Evolutionary conservation across 345 rosid genomes (phyloP).

Genomic region (Brassica rapa): DNA sequence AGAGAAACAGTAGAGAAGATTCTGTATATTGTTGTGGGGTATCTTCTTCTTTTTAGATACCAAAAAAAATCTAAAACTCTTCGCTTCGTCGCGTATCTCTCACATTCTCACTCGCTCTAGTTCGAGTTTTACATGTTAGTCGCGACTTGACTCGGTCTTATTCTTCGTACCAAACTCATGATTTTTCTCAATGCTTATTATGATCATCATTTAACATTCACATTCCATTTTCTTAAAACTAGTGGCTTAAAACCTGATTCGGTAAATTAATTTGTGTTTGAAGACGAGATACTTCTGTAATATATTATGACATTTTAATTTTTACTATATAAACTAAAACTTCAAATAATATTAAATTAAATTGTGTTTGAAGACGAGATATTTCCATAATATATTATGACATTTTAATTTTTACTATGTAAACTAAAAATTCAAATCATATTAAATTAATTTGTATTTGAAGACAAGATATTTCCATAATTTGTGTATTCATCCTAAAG

Average conservation of each 20-base stretch:
- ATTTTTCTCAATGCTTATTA: neutral
- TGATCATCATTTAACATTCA: neutral
- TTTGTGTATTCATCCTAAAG: too few species aligned
- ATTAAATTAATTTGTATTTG: too few species aligned
- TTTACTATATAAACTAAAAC: too few species aligned
- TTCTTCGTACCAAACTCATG: constrained; percentile 31
- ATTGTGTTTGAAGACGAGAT: too few species aligned
- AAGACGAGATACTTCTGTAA: too few species aligned
- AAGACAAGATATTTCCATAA: too few species aligned
- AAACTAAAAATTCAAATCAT: too few species aligned
- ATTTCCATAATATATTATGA: too few species aligned
- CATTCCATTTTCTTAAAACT: neutral
- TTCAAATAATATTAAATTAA: too few species aligned
- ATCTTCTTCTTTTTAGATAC: neutral
- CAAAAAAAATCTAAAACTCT: neutral
- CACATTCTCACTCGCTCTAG: constrained; percentile 39
- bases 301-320: too few species aligned
- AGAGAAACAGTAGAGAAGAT: constrained; percentile 35
- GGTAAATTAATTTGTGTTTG: neutral
- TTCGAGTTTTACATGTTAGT: constrained; percentile 3
- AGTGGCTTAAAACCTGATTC: neutral
- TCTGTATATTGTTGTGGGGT: constrained; percentile 43
- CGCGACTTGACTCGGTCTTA: constrained; percentile 25
- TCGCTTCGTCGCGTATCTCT: constrained; percentile 73
- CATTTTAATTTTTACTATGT: too few species aligned